A percentile compares a stretch with the other conserved stretches of the same genome.
These are phyloP conservation scores for Pseudodiploospora longispora DNA, from an alignment of 2,329 filamentous ascomycete species.

Conservation along the genomic window DNA sequence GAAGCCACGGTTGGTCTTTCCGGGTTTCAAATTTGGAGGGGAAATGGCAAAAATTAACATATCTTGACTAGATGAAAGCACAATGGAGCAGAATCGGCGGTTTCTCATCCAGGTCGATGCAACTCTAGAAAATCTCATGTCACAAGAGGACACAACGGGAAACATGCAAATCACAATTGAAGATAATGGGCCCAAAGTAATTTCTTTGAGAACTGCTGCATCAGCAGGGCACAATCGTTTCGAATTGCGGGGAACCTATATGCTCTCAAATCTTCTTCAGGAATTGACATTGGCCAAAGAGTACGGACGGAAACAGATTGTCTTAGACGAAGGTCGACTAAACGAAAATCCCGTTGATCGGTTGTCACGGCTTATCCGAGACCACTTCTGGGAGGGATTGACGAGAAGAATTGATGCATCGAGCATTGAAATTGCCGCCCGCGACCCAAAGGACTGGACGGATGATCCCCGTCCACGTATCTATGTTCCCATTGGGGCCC, in stretches of 20 bases:
- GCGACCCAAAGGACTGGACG: slow-evolving; percentile 94
- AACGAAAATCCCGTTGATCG: slow-evolving; percentile 94
- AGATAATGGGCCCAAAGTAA: slow-evolving; percentile 84
- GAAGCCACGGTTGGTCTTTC: slow-evolving; percentile 45
- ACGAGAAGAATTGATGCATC: slow-evolving; percentile 86
- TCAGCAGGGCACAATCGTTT: slow-evolving; percentile 82
- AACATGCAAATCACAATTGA: slow-evolving; percentile 99
- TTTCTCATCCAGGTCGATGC: slow-evolving; percentile 83
- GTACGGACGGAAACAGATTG: slow-evolving; percentile 79
- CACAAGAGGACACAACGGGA: slow-evolving; percentile 83
- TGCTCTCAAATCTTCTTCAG: slow-evolving; percentile 92
- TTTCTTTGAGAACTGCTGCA: slow-evolving; percentile 74
- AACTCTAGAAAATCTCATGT: slow-evolving; percentile 69
- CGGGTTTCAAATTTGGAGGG: not conserved
- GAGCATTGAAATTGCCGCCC: slow-evolving; percentile 76
- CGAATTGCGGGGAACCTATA: slow-evolving; percentile 92
- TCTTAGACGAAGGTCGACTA: slow-evolving; percentile 82
- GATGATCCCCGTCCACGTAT: slow-evolving; percentile 81
- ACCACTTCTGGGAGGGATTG: slow-evolving; percentile 87
- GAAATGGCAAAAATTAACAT: slow-evolving; percentile 5
- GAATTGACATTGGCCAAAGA: slow-evolving; percentile 90
- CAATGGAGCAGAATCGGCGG: slow-evolving; percentile 57
- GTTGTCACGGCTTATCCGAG: slow-evolving; percentile 75
- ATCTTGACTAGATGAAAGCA: slow-evolving; percentile 56
- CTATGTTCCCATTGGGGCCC: slow-evolving; percentile 77